Percentiles rank a stretch among this genome's conserved stretches.
Conservation (phyloP, 1,284 basidiomycete genomes). For the Anthracocystis panici-leucophaei region DNA sequence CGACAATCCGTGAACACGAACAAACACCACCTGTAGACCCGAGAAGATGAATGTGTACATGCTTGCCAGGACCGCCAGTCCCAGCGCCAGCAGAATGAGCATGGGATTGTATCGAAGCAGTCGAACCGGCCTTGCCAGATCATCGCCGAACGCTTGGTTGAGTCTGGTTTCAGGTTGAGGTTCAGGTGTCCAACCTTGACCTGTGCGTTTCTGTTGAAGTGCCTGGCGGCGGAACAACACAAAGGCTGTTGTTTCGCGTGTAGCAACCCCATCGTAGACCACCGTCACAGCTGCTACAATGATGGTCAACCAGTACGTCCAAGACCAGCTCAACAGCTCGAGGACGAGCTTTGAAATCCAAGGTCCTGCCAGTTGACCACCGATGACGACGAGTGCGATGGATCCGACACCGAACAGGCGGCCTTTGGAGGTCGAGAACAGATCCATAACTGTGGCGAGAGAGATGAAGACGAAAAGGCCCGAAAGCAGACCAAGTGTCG, state of each 20-base stretch:
- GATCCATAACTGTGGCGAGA: slow-evolving; percentile 43
- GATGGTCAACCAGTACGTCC: slow-evolving; percentile 54
- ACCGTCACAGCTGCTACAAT: slow-evolving; percentile 40
- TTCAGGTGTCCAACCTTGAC: slow-evolving; percentile 48
- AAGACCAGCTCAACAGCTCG: slow-evolving; percentile 33
- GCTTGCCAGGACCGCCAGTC: slow-evolving; percentile 19
- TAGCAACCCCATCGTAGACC: slow-evolving; percentile 33
- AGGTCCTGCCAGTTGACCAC: slow-evolving; percentile 42
- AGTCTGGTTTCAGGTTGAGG: slow-evolving; percentile 23
- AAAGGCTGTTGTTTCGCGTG: slow-evolving; percentile 33
- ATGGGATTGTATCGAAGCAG: slow-evolving; percentile 35
- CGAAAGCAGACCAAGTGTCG: slow-evolving; percentile 25
- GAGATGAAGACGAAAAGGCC: slow-evolving; percentile 36
- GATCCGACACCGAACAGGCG: slow-evolving; percentile 30
- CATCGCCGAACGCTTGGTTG: slow-evolving; percentile 24
- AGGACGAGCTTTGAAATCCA: slow-evolving; percentile 52
- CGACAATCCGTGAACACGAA: slow-evolving; percentile 22
- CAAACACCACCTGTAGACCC: slow-evolving; percentile 29
- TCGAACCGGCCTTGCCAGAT: slow-evolving; percentile 26
- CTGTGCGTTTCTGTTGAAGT: slow-evolving; percentile 21
- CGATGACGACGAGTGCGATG: slow-evolving; percentile 21
- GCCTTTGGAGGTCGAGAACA: slow-evolving; percentile 36
- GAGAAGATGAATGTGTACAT: slow-evolving; percentile 43
- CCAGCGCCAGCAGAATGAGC: slow-evolving; percentile 20
- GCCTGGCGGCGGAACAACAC: slow-evolving; percentile 46